Evolutionary conservation across 768 basidiomycete genomes (phyloP), one percentile per base, ranked within the genome.

Genomic region (Gautieria morchelliformis): DNA sequence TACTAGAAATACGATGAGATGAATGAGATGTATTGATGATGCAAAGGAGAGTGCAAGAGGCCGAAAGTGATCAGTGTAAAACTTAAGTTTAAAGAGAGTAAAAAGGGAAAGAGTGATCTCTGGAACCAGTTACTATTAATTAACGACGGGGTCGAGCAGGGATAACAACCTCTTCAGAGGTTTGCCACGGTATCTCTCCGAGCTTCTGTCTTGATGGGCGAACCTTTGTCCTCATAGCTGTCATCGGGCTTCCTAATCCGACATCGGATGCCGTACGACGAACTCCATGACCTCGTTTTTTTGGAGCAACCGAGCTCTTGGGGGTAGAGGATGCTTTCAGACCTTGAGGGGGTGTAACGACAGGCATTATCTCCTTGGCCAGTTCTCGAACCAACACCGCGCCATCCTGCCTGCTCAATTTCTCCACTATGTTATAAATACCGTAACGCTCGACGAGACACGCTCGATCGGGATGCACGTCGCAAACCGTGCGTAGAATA

Each of bases 321-420:
- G 64, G 63, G 27, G 65, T 33, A 20, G 45, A 37, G n/a, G 50
- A 47, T 8, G 56, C 56, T 40, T 42, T 58, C 19, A 49, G 27
- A 19, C 45, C 58, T 8, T 30, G 27, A 11, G 78, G 89, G 2
- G 89, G 88, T 39, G 80, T 79, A 44, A 93, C 76, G 0, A 83
- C 78, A 0, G 90, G 90, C 22, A 90, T 74, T 58, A 93, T 90
- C 69, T 93, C 90, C 63, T 86, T 78, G 19, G 92, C 92, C 46
- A 96, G 71, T 68, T 97, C 90, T 58, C 89, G 78, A 17, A 96
- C 93, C 30, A 99, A 78, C 17, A 98, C 87, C 0, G 95, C 93
- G 12, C 83, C 88, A 67, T 99, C 96, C 51, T 85, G 83, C 61
- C 82, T 79, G 65, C 89, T 90, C 50, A 97, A 72, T 60, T 79